Conservation (phyloP, 2,329 filamentous ascomycete species). For the Hypoxylon sp. region DNA sequence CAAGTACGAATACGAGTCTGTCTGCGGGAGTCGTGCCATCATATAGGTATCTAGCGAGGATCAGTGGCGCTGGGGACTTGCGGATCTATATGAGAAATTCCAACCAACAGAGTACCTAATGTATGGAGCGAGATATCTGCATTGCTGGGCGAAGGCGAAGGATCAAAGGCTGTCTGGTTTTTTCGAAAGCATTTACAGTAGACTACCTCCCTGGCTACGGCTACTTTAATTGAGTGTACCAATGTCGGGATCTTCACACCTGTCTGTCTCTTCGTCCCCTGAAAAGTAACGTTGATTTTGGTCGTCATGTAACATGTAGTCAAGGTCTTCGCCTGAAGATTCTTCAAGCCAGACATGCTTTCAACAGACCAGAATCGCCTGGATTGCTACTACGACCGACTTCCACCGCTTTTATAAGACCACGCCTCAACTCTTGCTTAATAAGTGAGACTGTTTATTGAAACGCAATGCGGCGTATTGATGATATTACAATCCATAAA, state of each 20-base stretch:
- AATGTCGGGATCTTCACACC: constrained; percentile 10
- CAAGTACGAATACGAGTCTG: background rate
- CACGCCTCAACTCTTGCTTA: too few species aligned
- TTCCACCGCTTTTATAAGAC: too few species aligned
- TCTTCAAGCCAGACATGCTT: too few species aligned
- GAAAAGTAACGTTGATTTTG: too few species aligned
- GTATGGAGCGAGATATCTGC: constrained; percentile 32
- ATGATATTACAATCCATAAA: background rate
- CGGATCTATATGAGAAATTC: constrained; percentile 23
- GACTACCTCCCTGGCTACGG: background rate
- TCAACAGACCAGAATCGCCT: too few species aligned
- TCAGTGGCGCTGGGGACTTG: constrained; percentile 40
- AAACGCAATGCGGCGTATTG: background rate
- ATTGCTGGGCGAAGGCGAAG: constrained; percentile 40
- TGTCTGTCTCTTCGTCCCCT: background rate
- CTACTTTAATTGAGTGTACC: constrained; percentile 22
- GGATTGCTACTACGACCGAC: too few species aligned
- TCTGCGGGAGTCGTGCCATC: constrained; percentile 18
- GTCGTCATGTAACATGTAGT: too few species aligned
- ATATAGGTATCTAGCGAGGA: constrained; percentile 25
- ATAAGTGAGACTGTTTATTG: background rate
- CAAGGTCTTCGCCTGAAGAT: too few species aligned
- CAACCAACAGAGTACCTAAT: constrained; percentile 7
- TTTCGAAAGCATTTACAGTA: constrained; percentile 39
- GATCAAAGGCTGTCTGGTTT: constrained; percentile 26